Base-by-base conservation (phyloP, 108 stramenopile genomes). In the Poteriospumella lacustris region DNA sequence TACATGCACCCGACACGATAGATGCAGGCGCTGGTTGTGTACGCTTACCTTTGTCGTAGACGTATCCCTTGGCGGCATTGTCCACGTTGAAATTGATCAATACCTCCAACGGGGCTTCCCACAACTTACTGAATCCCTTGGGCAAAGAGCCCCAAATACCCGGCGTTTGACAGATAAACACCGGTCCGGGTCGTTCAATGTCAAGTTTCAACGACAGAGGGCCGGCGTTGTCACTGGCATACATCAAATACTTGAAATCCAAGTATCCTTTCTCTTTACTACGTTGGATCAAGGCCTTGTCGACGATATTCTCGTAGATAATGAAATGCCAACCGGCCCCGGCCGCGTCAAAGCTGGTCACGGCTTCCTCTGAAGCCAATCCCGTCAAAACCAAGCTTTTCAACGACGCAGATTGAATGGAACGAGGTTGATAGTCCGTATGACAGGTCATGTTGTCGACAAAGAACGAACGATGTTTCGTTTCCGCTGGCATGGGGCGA, bases 101-200 rank as follows among this genome's bases (percentile, higher is more conserved):
- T 52, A 19, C 47, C 19, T 9, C 47, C 60, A n/a, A n/a, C n/a
- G n/a, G n/a, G n/a, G 28, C 24, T 5, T 73, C 70, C 70, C 70
- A 73, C 26, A 73, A 38, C 26, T 73, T 73, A 3, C 28, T 38
- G 47, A 73, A 73, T 28, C 70, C 70, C 42, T 5, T 34, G 9
- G 70, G 70, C 5, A 73, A 19, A 29, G 3, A 19, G 5, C 70
- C 70, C 70, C 70, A 73, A 42, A 52, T 73, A 52, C 70, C 70
- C 28, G 70, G 70, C 36, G 70, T 44, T 38, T 73, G 70, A 56
- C 70, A 73, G 9, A 73, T 5, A 5, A 73, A 73, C 40, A 41
- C 36, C 36, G 36, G 36, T 31, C 64, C 64, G 15, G 64, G 31
- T 41, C 39, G 39, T 31, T 9, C 9, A 19, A 67, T 41, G 39